Conservation (phyloP, 768 basidiomycete genomes). For the Auricularia sp. region DNA sequence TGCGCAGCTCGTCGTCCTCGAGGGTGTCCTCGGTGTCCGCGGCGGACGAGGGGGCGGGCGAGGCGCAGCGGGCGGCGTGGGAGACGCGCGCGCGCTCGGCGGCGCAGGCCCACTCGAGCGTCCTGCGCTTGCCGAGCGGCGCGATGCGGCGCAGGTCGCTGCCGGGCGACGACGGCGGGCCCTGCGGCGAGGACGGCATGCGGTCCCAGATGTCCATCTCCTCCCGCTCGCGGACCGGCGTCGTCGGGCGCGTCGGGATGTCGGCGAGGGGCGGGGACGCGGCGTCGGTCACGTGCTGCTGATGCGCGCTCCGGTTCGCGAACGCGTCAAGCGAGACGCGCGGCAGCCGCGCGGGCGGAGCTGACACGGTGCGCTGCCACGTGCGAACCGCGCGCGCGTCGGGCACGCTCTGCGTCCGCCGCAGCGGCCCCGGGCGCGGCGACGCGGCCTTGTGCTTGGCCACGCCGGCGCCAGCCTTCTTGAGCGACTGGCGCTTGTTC, state of each 20-base stretch:
- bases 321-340: slow-evolving; percentile 45
- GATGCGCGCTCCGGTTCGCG: slow-evolving; percentile 26
- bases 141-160: slow-evolving; percentile 32
- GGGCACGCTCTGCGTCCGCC: slow-evolving; percentile 13
- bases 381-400: slow-evolving; percentile 8
- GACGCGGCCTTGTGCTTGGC: neutral
- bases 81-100: neutral
- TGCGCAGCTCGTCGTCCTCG: neutral
- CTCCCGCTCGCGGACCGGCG: no score
- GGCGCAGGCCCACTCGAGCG: slow-evolving; percentile 71
- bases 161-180: slow-evolving; percentile 41
- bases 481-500: slow-evolving; percentile 59
- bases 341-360: slow-evolving; percentile 9
- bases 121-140: slow-evolving; percentile 12
- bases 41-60: neutral
- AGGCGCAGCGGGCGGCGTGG: neutral
- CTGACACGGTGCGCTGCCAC: neutral
- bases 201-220: slow-evolving; percentile 20
- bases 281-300: slow-evolving; percentile 28
- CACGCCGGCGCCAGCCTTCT: slow-evolving; percentile 20
- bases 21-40: neutral
- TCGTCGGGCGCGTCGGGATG: no score
- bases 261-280: slow-evolving; percentile 1
- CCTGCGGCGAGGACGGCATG: slow-evolving; percentile 57
- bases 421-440: neutral